A percentile compares a stretch with the other conserved stretches of the same genome.
phyloP scores from a whole-genome alignment of 768 basidiomycete genomes.

The Mycena alexandri region DNA sequence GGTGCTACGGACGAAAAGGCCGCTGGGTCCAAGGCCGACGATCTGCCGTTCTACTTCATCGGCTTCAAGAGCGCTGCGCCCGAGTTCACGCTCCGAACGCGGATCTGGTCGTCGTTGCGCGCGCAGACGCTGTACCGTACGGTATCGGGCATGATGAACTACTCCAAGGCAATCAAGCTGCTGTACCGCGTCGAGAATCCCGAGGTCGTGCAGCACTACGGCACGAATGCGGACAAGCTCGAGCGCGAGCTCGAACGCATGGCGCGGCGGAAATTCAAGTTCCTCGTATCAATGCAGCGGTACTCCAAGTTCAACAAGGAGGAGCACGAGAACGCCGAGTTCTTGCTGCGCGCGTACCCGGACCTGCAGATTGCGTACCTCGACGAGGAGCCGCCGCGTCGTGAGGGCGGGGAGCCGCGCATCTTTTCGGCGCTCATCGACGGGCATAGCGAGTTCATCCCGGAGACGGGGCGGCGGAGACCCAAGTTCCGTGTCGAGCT shows the following conservation, averaged over 20 bases:
- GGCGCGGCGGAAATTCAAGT: conserved; percentile 99
- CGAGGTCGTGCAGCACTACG: conserved; percentile 98
- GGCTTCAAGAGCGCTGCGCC: conserved; percentile 99
- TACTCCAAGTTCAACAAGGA: conserved; percentile 99
- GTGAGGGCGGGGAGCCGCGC: conserved; percentile 95
- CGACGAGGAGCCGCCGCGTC: conserved; percentile 94
- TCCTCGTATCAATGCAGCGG: conserved; percentile 98
- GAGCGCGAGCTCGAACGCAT: conserved; percentile 98
- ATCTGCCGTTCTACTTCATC: conserved; percentile 97
- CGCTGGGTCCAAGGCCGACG: conserved; percentile 80
- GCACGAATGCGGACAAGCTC: conserved; percentile 96
- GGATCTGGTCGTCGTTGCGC: conserved; percentile 98
- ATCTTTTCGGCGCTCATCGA: conserved; percentile 98
- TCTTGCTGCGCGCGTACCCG: conserved; percentile 96
- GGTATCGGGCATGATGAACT: conserved; percentile 99
- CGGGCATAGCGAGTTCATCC: conserved; percentile 95
- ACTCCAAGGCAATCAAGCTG: conserved; percentile 98
- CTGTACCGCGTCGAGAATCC: conserved; percentile 99
- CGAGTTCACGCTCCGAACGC: conserved; percentile 97
- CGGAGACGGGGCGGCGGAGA: conserved; percentile 87
- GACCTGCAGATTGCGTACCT: conserved; percentile 99
- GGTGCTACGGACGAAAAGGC: conserved; percentile 77
- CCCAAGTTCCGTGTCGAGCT: conserved; percentile 99
- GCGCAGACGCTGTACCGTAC: conserved; percentile 99
- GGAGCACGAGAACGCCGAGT: conserved; percentile 99